A percentile compares a stretch with the other conserved stretches of the same genome.
Evolutionary conservation across 2,329 filamentous ascomycete species (phyloP).

Genomic region (Cercospora beticola): DNA sequence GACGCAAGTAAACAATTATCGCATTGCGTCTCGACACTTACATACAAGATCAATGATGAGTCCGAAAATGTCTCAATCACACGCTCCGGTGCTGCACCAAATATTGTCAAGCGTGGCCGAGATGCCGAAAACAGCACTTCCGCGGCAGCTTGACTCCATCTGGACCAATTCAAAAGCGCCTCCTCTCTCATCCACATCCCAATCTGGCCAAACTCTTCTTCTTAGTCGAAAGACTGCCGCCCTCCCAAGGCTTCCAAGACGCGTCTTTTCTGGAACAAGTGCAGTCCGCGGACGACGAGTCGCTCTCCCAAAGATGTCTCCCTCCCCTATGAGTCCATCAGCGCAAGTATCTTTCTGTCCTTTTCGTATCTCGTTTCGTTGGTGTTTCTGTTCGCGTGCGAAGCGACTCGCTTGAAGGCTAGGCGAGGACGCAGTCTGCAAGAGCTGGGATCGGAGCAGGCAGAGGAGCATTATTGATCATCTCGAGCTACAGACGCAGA

Average conservation of each 20-base stretch:
- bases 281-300: conserved; percentile 1
- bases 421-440: conserved; percentile 1
- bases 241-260: conserved; percentile 9
- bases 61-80: not conserved
- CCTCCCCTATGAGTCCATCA: not conserved
- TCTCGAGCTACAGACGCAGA: not conserved
- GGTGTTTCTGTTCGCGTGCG: not conserved
- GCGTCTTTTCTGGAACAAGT: conserved; percentile 13
- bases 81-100: conserved; percentile 1
- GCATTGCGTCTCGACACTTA: not conserved
- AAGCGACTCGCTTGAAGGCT: not conserved
- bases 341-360: not conserved
- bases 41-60: not conserved
- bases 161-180: conserved; percentile 4
- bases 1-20: not conserved
- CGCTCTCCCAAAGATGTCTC: not conserved
- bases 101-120: not conserved
- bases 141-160: not conserved
- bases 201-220: not conserved
- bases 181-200: conserved; percentile 4
- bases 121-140: not conserved
- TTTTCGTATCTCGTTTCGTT: conserved; percentile 1
- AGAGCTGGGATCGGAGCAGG: conserved; percentile 1
- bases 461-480: conserved; percentile 8
- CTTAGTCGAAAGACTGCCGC: conserved; percentile 1